These are phyloP conservation scores for Kalmanozyma brasiliensis DNA, from an alignment of 1,284 basidiomycete genomes.

Conservation along the genomic window DNA sequence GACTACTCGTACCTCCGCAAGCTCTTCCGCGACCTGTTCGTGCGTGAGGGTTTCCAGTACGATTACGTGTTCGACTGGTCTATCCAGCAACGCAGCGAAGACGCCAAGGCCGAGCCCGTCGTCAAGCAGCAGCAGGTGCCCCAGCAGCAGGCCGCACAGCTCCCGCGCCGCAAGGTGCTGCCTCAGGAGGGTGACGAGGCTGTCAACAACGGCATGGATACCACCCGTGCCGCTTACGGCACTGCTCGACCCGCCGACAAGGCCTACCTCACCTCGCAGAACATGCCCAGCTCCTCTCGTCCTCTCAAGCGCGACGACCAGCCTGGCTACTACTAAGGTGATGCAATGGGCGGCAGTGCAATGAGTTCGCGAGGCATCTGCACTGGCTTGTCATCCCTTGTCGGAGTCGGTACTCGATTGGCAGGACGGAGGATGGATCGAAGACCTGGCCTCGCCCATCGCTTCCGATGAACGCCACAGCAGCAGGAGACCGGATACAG, in stretches of 20 bases:
- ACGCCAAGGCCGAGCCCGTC: slow-evolving; percentile 47
- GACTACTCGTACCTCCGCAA: slow-evolving; percentile 69
- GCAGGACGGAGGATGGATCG: slow-evolving; percentile 2
- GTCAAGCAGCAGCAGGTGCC: slow-evolving; percentile 47
- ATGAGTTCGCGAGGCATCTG: no score
- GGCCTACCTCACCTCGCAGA: slow-evolving; percentile 49
- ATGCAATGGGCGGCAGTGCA: slow-evolving; percentile 7
- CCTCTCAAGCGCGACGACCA: slow-evolving; percentile 51
- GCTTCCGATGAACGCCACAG: background rate
- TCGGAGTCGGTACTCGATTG: background rate
- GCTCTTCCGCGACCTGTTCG: slow-evolving; percentile 69
- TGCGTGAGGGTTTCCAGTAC: slow-evolving; percentile 68
- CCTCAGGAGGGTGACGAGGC: slow-evolving; percentile 54
- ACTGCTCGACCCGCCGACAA: slow-evolving; percentile 47
- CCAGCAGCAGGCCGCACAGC: slow-evolving; percentile 55
- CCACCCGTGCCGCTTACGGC: slow-evolving; percentile 51
- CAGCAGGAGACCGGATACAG: no score
- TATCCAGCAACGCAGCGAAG: slow-evolving; percentile 66
- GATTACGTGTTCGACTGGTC: slow-evolving; percentile 69
- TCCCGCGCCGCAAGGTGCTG: slow-evolving; percentile 66
- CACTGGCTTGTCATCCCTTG: slow-evolving; percentile 4
- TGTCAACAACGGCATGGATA: slow-evolving; percentile 51
- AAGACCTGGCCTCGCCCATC: background rate
- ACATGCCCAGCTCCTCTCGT: slow-evolving; percentile 41
- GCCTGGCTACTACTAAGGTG: slow-evolving; percentile 45